Evolutionary conservation across 164 flowering plant species (phyloP).

Genomic region (Taxillus chinensis): DNA sequence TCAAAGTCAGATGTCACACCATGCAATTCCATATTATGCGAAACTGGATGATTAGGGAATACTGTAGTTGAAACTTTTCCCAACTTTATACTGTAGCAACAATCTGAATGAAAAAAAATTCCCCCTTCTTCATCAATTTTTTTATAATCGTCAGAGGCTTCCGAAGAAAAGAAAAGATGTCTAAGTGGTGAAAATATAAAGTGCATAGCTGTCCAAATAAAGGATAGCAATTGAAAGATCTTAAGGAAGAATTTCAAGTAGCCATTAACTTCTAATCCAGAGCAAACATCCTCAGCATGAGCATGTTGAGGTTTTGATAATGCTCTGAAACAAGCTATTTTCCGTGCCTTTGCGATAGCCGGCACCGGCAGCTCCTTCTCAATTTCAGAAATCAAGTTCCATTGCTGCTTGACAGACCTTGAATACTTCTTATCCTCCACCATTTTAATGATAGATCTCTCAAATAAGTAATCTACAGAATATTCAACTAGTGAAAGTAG

Average conservation of each 20-base stretch:
- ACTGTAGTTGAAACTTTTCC: slow-evolving; percentile 34
- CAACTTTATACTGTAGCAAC: slow-evolving; percentile 29
- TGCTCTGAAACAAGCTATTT: slow-evolving; percentile 55
- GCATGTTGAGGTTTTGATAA: slow-evolving; percentile 15
- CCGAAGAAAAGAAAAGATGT: slow-evolving; percentile 13
- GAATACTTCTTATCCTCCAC: slow-evolving; percentile 22
- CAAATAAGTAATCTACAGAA: slow-evolving; percentile 24
- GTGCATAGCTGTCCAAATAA: slow-evolving; percentile 23
- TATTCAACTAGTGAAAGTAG: slow-evolving; percentile 47
- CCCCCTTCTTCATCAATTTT: slow-evolving; percentile 11
- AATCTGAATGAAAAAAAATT: slow-evolving; percentile 16
- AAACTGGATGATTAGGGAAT: slow-evolving; percentile 24
- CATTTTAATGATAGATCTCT: slow-evolving; percentile 24
- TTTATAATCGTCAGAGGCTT: slow-evolving; percentile 7
- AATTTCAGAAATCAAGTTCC: slow-evolving; percentile 38
- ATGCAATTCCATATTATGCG: slow-evolving; percentile 14
- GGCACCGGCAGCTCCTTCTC: slow-evolving; percentile 60
- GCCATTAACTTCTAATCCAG: slow-evolving; percentile 7
- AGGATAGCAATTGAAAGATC: slow-evolving; percentile 19
- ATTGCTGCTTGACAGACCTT: slow-evolving; percentile 27
- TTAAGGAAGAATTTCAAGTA: slow-evolving; percentile 14
- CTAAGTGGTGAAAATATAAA: slow-evolving; percentile 16
- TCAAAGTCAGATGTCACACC: slow-evolving; percentile 19
- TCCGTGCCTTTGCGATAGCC: slow-evolving; percentile 58
- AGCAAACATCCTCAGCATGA: slow-evolving; percentile 8